These are phyloP conservation scores for Salix exigua DNA, from an alignment of 345 rosid genomes.

Conservation along the genomic window DNA sequence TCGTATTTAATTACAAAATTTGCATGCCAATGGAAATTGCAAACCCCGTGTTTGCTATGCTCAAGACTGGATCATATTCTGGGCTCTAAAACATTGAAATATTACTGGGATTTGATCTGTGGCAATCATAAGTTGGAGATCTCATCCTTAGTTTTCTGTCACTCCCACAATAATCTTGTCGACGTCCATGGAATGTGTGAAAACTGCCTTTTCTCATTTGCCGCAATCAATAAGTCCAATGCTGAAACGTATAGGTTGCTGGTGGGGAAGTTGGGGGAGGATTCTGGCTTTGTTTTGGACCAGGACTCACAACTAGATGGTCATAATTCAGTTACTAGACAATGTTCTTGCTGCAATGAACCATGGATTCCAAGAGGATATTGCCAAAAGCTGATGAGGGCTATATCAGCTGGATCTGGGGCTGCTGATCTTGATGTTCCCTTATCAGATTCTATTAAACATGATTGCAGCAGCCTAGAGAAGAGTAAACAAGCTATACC, in stretches of 20 bases:
- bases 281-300: slow-evolving; percentile 33
- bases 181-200: slow-evolving; percentile 81
- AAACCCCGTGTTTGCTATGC: slow-evolving; percentile 72
- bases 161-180: slow-evolving; percentile 69
- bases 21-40: slow-evolving; percentile 53
- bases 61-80: slow-evolving; percentile 83
- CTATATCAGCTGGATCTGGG: slow-evolving; percentile 24
- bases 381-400: slow-evolving; percentile 26
- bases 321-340: slow-evolving; percentile 18
- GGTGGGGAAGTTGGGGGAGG: slow-evolving; percentile 72
- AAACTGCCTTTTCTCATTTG: slow-evolving; percentile 71
- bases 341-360: slow-evolving; percentile 70
- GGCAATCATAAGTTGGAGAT: slow-evolving; percentile 74
- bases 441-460: slow-evolving; percentile 21
- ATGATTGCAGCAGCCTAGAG: slow-evolving; percentile 14
- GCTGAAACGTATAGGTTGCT: slow-evolving; percentile 78
- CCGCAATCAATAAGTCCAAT: slow-evolving; percentile 67
- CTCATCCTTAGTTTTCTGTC: slow-evolving; percentile 76
- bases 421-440: slow-evolving; percentile 31
- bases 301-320: slow-evolving; percentile 28
- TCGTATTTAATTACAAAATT: slow-evolving; percentile 64
- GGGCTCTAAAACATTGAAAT: slow-evolving; percentile 41
- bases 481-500: slow-evolving; percentile 20
- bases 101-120: slow-evolving; percentile 72
- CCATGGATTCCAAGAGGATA: slow-evolving; percentile 42